These are phyloP conservation scores for Silybum marianum DNA, from an alignment of 129 eudicot species.

Conservation along the genomic window DNA sequence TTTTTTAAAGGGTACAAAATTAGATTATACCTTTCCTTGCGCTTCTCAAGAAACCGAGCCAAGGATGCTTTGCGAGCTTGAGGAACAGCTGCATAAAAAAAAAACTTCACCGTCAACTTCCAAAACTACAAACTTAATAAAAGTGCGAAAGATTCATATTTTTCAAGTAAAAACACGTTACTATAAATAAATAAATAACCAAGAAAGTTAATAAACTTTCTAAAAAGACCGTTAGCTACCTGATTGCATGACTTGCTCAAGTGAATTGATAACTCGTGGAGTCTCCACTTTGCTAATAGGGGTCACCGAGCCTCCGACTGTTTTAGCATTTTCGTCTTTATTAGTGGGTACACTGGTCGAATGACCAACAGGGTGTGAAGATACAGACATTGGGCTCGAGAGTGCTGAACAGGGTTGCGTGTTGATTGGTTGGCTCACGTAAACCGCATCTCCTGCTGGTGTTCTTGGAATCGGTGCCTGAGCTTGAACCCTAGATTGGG, in stretches of 20 bases:
- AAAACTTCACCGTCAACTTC: slow-evolving; percentile 19
- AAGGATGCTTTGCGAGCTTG: slow-evolving; percentile 75
- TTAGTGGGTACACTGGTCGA: slow-evolving; percentile 25
- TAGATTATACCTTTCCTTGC: slow-evolving; percentile 65
- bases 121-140: neutral
- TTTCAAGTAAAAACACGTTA: neutral
- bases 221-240: slow-evolving; percentile 7
- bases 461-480: slow-evolving; percentile 33
- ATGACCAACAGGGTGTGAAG: slow-evolving; percentile 37
- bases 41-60: slow-evolving; percentile 80
- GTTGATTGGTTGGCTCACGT: slow-evolving; percentile 40
- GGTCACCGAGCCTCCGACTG: slow-evolving; percentile 25
- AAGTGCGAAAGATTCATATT: neutral
- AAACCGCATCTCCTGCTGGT: slow-evolving; percentile 34
- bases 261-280: slow-evolving; percentile 36
- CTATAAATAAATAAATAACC: neutral
- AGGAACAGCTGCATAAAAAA: slow-evolving; percentile 56
- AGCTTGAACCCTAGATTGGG: slow-evolving; percentile 25
- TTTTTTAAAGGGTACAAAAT: neutral
- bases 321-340: slow-evolving; percentile 33
- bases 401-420: slow-evolving; percentile 34
- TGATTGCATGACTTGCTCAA: slow-evolving; percentile 41
- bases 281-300: slow-evolving; percentile 40
- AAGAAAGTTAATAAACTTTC: neutral
- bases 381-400: slow-evolving; percentile 45